Evolutionary conservation across 2,329 filamentous ascomycete genomes (phyloP).

Genomic region (Paecilomyces formosus): DNA sequence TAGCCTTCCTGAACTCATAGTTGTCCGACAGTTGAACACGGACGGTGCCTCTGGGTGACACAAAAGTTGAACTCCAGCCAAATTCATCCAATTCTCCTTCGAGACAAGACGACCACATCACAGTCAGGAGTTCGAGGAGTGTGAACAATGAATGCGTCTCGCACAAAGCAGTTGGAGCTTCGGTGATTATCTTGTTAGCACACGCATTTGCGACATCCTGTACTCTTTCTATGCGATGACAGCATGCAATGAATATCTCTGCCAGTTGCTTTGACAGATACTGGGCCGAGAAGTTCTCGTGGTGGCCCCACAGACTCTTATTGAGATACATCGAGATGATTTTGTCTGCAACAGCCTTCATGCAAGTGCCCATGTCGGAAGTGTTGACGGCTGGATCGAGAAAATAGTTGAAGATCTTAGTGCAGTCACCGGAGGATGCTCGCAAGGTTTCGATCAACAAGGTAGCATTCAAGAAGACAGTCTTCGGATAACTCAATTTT

Average conservation of each 20-base stretch:
- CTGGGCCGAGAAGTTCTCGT: conserved; percentile 78
- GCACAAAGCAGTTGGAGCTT: conserved; percentile 83
- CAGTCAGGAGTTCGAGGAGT: conserved; percentile 78
- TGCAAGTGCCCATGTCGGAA: conserved; percentile 54
- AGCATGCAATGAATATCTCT: conserved; percentile 77
- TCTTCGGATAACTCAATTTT: conserved; percentile 77
- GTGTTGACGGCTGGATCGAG: conserved; percentile 74
- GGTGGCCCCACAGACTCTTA: conserved; percentile 63
- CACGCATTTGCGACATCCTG: conserved; percentile 78
- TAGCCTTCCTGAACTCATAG: conserved; percentile 71
- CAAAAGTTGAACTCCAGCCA: conserved; percentile 73
- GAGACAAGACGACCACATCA: conserved; percentile 93
- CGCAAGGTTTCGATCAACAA: conserved; percentile 84
- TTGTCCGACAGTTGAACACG: conserved; percentile 90
- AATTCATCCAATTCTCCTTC: conserved; percentile 94
- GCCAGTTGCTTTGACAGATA: conserved; percentile 86
- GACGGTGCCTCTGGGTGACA: conserved; percentile 68
- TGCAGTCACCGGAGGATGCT: conserved; percentile 81
- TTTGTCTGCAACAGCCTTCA: conserved; percentile 56
- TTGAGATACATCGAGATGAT: conserved; percentile 73
- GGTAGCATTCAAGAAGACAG: conserved; percentile 85
- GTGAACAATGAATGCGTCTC: conserved; percentile 87
- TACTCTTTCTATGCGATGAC: conserved; percentile 85
- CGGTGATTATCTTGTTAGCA: conserved; percentile 75
- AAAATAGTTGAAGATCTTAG: conserved; percentile 84